Conservation (phyloP, 202 grass and related monocot species). For the Carex sylvatica region DNA sequence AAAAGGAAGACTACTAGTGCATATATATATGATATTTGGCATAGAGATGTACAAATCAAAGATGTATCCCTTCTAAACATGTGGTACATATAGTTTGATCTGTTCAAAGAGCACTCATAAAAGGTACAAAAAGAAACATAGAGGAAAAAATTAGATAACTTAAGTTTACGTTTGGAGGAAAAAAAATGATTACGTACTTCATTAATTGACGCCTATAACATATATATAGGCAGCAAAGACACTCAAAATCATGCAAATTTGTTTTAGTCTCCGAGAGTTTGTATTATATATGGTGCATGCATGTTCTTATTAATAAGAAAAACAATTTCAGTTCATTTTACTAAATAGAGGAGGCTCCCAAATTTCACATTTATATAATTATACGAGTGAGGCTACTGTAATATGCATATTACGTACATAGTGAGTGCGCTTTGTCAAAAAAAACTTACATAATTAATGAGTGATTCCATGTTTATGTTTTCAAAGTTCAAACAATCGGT, state of each 20-base stretch:
- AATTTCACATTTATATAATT: too few relatives aligned
- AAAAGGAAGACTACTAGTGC: neutral
- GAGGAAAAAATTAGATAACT: neutral
- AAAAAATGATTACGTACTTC: neutral
- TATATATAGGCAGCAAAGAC: neutral
- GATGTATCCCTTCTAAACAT: neutral
- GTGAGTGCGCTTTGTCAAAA: too few relatives aligned
- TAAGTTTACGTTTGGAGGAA: neutral
- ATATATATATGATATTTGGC: neutral
- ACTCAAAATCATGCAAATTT: neutral
- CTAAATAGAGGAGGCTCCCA: too few relatives aligned
- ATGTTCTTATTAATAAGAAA: neutral
- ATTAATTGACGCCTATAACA: neutral
- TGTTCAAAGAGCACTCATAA: neutral
- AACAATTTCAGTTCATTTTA: neutral
- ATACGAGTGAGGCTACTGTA: too few relatives aligned
- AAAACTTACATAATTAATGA: too few relatives aligned
- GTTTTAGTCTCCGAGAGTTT: neutral
- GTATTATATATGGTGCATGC: neutral
- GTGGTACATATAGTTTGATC: neutral
- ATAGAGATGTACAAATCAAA: neutral
- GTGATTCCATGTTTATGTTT: too few relatives aligned
- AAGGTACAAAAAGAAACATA: neutral
- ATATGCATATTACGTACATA: too few relatives aligned
- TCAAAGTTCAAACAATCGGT: too few relatives aligned